phyloP scores from a whole-genome alignment of 2,329 filamentous ascomycete species.

The Nemania diffusa region DNA sequence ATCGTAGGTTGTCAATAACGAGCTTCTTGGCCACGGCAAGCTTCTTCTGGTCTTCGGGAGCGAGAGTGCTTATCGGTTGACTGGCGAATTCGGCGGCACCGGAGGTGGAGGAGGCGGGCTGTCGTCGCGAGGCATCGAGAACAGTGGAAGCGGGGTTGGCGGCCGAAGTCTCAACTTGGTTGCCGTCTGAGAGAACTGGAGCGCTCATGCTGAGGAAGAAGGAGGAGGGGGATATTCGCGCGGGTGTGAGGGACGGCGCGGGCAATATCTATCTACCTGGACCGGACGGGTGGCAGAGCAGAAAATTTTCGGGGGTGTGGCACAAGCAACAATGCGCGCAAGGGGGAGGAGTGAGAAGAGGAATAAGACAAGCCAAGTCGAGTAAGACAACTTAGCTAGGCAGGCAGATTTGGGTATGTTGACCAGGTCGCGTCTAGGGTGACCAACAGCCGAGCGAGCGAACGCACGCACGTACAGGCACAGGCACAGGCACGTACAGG shows the following conservation, averaged over 20 bases:
- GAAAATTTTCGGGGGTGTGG: slow-evolving; percentile 49
- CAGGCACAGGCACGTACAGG: slow-evolving; percentile 22
- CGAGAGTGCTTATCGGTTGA: slow-evolving; percentile 67
- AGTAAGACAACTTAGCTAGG: slow-evolving; percentile 44
- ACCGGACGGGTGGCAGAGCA: slow-evolving; percentile 41
- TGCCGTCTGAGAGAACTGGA: slow-evolving; percentile 50
- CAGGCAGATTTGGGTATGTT: slow-evolving; percentile 32
- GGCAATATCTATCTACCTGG: slow-evolving; percentile 42
- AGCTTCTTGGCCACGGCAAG: slow-evolving; percentile 49
- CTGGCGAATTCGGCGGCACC: slow-evolving; percentile 72
- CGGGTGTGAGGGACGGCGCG: slow-evolving; percentile 44
- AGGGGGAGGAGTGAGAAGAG: slow-evolving; percentile 44
- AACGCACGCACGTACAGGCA: slow-evolving; percentile 33
- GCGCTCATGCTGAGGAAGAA: slow-evolving; percentile 53
- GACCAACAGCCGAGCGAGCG: slow-evolving; percentile 44
- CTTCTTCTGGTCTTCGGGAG: slow-evolving; percentile 46
- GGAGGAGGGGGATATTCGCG: slow-evolving; percentile 43
- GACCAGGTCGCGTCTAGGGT: slow-evolving; percentile 45
- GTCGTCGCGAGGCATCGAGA: slow-evolving; percentile 71
- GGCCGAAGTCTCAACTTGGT: slow-evolving; percentile 51
- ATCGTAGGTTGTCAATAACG: slow-evolving; percentile 78
- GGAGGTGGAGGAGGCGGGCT: slow-evolving; percentile 71
- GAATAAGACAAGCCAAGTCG: slow-evolving; percentile 46
- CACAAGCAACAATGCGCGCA: slow-evolving; percentile 45
- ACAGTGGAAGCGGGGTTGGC: slow-evolving; percentile 49